Base-by-base conservation (phyloP, 2,329 filamentous ascomycete species). In the Aspergillus arachidicola region DNA sequence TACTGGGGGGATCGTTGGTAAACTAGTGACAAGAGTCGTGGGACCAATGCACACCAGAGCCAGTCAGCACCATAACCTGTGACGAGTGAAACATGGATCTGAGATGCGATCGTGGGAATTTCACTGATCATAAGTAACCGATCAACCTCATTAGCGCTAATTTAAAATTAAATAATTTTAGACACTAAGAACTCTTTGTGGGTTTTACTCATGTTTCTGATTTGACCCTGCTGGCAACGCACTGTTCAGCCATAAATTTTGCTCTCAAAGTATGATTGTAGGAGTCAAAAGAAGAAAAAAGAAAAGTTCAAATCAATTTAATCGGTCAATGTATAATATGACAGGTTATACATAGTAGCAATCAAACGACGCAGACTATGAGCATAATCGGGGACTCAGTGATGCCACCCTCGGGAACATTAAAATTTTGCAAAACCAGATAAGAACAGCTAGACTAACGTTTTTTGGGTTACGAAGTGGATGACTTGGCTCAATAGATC, bases 51-150 rank as follows among this genome's bases (percentile, higher is more conserved):
- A 11, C 51, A 23, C n/a, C 7, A 14, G 16, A 45, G 43, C 62
- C 58, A 61, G 62, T 64, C 58, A 64, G 59, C 48, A 36, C 34
- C 55, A 23, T 26, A 58, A 57, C 58, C 58, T 46, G 54, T 14
- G 32, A 43, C 23, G 21, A 34, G 50, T 21, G 38, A 58, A 36
- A 50, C 50, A 60, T 61, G 64, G 64, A 63, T 65, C 61, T 32
- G 23, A 43, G 50, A 60, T 60, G 19, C 57, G 23, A 36, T 59
- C 23, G 26, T 43, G 60, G 46, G 21, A 38, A 59, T 30, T 61
- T 41, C 59, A 50, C 58, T 64, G 59, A 61, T 60, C 55, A 61
- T 54, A n/a, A 26, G 30, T 30, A 30, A 32, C 26, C 7, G 26
- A 53, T 53, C 51, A 55, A 26, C 51, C 34, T 55, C 21, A 38